Evolutionary conservation across 345 rosid genomes (phyloP).

Genomic region (Citrus australasica): DNA sequence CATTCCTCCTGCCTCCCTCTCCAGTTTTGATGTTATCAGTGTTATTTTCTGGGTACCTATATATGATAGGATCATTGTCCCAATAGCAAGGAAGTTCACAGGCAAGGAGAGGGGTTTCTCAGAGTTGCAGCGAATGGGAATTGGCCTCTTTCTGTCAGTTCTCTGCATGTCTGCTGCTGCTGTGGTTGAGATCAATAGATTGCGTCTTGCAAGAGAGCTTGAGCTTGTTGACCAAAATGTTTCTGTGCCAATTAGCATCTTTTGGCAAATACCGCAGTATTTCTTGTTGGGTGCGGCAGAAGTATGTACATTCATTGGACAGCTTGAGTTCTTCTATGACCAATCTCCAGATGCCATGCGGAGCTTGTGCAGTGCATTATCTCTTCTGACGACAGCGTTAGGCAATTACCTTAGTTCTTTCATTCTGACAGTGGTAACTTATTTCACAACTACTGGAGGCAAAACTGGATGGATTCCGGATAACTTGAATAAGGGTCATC

Average conservation of each 20-base stretch:
- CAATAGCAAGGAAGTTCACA: slow-evolving; percentile 73
- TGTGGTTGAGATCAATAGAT: slow-evolving; percentile 63
- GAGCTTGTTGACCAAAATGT: slow-evolving; percentile 51
- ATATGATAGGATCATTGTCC: slow-evolving; percentile 73
- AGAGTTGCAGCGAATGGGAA: slow-evolving; percentile 86
- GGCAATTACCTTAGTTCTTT: slow-evolving; percentile 88
- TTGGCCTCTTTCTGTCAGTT: slow-evolving; percentile 76
- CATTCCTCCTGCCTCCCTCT: slow-evolving; percentile 88
- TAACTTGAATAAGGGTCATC: slow-evolving; percentile 85
- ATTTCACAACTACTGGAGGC: slow-evolving; percentile 32
- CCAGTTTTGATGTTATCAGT: slow-evolving; percentile 68
- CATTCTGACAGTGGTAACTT: slow-evolving; percentile 24
- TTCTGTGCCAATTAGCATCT: slow-evolving; percentile 65
- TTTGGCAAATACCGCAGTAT: slow-evolving; percentile 96
- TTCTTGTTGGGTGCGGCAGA: slow-evolving; percentile 88
- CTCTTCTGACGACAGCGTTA: slow-evolving; percentile 68
- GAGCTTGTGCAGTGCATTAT: slow-evolving; percentile 75
- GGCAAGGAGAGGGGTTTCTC: slow-evolving; percentile 89
- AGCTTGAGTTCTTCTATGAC: slow-evolving; percentile 88
- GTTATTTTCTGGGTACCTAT: slow-evolving; percentile 89
- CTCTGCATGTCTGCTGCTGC: slow-evolving; percentile 85
- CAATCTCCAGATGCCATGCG: slow-evolving; percentile 97
- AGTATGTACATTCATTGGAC: slow-evolving; percentile 77
- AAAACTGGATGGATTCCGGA: slow-evolving; percentile 81
- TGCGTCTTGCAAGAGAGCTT: slow-evolving; percentile 66